phyloP scores from a whole-genome alignment of 768 basidiomycete genomes.

The Steccherinum ochraceum region DNA sequence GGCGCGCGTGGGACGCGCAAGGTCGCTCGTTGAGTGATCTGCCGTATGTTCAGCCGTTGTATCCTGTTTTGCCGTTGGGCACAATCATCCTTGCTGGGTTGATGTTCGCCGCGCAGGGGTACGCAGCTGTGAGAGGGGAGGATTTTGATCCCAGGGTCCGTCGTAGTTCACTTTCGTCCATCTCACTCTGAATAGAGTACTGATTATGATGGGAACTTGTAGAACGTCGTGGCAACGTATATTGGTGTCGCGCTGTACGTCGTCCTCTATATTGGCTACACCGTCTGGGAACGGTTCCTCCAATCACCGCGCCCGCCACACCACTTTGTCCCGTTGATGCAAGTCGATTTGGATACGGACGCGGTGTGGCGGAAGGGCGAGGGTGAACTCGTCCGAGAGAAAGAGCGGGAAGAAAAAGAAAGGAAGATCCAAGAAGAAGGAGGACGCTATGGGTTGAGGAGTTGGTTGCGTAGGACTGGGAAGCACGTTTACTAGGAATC shows the following conservation, averaged over 20 bases:
- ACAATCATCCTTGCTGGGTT: slow-evolving; percentile 42
- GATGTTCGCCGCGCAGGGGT: slow-evolving; percentile 54
- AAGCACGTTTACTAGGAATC: slow-evolving; percentile 8
- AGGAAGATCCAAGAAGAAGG: slow-evolving; percentile 1
- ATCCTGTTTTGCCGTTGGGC: slow-evolving; percentile 43
- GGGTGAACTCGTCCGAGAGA: slow-evolving; percentile 28
- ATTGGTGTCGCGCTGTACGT: slow-evolving; percentile 44
- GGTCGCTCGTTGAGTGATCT: slow-evolving; percentile 45
- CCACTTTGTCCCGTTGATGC: slow-evolving; percentile 35
- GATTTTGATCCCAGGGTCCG: slow-evolving; percentile 39
- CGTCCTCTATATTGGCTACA: slow-evolving; percentile 38
- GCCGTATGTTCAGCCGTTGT: slow-evolving; percentile 52
- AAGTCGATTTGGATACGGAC: slow-evolving; percentile 48
- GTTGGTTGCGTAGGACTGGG: background rate
- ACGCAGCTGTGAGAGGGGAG: slow-evolving; percentile 37
- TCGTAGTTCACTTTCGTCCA: slow-evolving; percentile 3
- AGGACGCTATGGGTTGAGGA: slow-evolving; percentile 6
- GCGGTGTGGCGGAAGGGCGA: slow-evolving; percentile 47
- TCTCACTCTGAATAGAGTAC: background rate
- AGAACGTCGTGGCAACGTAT: slow-evolving; percentile 54
- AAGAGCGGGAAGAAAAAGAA: slow-evolving; percentile 20
- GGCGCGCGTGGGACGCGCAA: slow-evolving; percentile 50
- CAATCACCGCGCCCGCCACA: slow-evolving; percentile 14
- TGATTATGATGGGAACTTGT: background rate
- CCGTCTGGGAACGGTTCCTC: slow-evolving; percentile 31